Evolutionary conservation across 2,329 filamentous ascomycete species (phyloP).

Genomic region (Grosmannia penicillata): DNA sequence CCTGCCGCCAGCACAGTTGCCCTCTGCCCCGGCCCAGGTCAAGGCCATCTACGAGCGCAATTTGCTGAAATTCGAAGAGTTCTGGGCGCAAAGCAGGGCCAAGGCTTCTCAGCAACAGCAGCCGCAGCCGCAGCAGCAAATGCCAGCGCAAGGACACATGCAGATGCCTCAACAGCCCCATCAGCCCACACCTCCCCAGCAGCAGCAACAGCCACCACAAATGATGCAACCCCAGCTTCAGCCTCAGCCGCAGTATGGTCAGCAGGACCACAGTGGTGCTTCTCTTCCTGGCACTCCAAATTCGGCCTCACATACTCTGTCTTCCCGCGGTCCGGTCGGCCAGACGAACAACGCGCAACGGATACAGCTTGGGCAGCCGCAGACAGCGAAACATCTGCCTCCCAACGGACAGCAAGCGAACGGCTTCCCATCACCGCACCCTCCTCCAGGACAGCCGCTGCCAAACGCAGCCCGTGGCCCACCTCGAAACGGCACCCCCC

Average conservation of each 20-base stretch:
- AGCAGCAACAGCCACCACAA: slow-evolving; percentile 14
- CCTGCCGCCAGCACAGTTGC: slow-evolving; percentile 47
- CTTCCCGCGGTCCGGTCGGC: slow-evolving; percentile 18
- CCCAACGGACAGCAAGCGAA: slow-evolving; percentile 35
- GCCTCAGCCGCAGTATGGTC: background rate
- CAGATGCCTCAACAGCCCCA: slow-evolving; percentile 17
- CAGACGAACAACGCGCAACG: background rate
- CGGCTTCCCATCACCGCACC: slow-evolving; percentile 31
- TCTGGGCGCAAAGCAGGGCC: slow-evolving; percentile 40
- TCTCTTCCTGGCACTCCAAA: slow-evolving; percentile 27
- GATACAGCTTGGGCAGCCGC: slow-evolving; percentile 22
- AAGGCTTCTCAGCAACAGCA: slow-evolving; percentile 33
- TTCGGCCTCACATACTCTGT: slow-evolving; percentile 24
- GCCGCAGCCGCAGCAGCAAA: slow-evolving; percentile 6
- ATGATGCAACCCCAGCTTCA: background rate
- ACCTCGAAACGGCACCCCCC: slow-evolving; percentile 34
- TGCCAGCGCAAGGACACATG: no score
- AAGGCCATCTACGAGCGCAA: slow-evolving; percentile 63
- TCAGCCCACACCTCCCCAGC: slow-evolving; percentile 24
- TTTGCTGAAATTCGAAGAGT: slow-evolving; percentile 61
- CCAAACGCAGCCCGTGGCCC: slow-evolving; percentile 25
- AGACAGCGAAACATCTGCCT: slow-evolving; percentile 28
- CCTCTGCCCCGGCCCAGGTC: slow-evolving; percentile 54
- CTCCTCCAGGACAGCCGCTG: slow-evolving; percentile 28
- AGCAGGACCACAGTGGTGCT: slow-evolving; percentile 9